Evolutionary conservation across 352 stramenopile genomes (phyloP), one percentile per base, ranked within the genome.

Genomic region (Globisporangium carolinianum): DNA sequence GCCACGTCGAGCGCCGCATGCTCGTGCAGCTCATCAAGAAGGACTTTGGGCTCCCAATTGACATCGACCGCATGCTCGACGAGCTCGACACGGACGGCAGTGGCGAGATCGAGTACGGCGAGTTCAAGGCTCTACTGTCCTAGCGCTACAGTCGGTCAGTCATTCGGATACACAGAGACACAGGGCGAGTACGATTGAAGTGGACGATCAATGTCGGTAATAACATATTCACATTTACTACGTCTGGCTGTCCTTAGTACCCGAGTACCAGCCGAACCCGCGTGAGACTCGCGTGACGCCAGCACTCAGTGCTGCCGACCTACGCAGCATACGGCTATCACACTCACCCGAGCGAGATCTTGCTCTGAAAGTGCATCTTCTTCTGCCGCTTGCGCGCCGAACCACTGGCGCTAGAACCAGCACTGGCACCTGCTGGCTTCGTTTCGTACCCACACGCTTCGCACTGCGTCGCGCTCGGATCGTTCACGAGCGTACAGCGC

Each of bases 41-140:
- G 57, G 92, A 98, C 69, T 98, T 97, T 65, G 89, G 91, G 3
- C 63, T 98, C 12, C 96, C 92, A 24, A 98, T 98, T 66, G 94
- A 98, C 71, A 98, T 98, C 53, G 94, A 98, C 60, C 83, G 97
- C 47, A 94, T 98, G 74, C 88, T 98, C 43, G 89, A 98, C 63
- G 94, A 97, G 60, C 91, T 98, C 43, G 95, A 98, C 66, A 96
- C 83, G 39, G 89, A 98, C 73, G 87, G 89, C 17, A 96, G 76
- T 47, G 94, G 94, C 58, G 89, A 98, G 72, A 98, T 98, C 54
- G 92, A 98, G 66, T 98, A 97, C 77, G 89, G 97, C 41, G 95
- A 98, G 70, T 98, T 98, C 74, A 97, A 97, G 57, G 81, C 88
- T 11, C 73, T 98, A 57, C 66, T 98, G 12, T 97, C 86, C 6